Evolutionary conservation across 202 grass and related monocot genomes (phyloP).

Genomic region (Digitaria exilis): DNA sequence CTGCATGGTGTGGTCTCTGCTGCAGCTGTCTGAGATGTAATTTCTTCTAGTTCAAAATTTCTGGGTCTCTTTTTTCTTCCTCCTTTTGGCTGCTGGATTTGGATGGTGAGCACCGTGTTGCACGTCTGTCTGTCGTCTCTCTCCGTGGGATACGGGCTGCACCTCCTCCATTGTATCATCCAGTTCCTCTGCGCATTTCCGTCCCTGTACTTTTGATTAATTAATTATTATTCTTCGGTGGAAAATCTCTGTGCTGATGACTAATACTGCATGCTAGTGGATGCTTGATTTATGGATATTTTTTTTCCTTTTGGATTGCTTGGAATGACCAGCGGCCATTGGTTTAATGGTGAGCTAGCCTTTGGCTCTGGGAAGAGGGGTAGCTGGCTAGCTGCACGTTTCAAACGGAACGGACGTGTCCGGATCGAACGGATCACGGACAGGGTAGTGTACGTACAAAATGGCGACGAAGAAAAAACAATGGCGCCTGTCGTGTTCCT

Average conservation of each 20-base stretch:
- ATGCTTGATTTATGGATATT: background rate
- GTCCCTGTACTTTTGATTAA: constrained; percentile 30
- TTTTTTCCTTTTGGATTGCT: background rate
- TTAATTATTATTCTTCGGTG: background rate
- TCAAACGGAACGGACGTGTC: background rate
- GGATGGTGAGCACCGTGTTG: background rate
- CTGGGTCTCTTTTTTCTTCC: background rate
- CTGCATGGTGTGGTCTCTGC: background rate
- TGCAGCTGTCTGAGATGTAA: background rate
- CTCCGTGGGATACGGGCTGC: background rate
- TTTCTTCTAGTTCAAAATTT: background rate
- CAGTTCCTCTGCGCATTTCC: constrained; percentile 25
- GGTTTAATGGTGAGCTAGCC: background rate
- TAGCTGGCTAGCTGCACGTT: background rate
- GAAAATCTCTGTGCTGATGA: background rate
- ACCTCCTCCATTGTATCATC: background rate
- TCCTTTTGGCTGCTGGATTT: background rate
- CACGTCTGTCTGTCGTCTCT: background rate
- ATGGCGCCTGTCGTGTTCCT: background rate
- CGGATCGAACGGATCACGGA: background rate
- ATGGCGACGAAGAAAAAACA: background rate
- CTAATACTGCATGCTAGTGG: background rate
- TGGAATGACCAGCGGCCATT: background rate
- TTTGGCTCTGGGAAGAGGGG: background rate
- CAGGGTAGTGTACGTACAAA: background rate